These are phyloP conservation scores for Kwoniella sp. DNA, from an alignment of 768 basidiomycete species.

Conservation along the genomic window DNA sequence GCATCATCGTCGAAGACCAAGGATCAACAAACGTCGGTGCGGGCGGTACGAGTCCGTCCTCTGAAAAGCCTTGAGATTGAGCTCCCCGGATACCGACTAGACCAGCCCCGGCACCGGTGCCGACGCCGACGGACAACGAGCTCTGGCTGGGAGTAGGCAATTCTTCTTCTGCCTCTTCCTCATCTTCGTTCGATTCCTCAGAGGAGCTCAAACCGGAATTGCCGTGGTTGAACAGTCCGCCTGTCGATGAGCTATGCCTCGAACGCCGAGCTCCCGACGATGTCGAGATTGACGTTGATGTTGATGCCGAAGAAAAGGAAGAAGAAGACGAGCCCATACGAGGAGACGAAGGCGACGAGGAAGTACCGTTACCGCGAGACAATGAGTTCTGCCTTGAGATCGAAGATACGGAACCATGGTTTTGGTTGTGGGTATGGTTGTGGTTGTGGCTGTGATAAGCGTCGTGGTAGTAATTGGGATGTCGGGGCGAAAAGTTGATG, in stretches of 20 bases:
- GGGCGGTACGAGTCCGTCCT: neutral
- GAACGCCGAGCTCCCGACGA: neutral
- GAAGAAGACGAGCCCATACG: neutral
- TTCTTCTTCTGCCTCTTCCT: constrained; percentile 11
- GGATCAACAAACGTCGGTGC: constrained; percentile 20
- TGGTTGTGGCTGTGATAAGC: neutral
- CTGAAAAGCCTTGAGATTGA: neutral
- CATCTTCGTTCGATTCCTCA: constrained; percentile 19
- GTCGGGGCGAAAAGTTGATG: constrained; percentile 19
- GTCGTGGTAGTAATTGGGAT: constrained; percentile 10
- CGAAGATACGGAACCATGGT: neutral
- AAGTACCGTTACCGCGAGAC: neutral
- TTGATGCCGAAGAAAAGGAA: neutral
- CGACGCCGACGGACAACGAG: neutral
- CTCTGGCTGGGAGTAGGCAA: constrained; percentile 11
- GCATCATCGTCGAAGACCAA: constrained; percentile 4
- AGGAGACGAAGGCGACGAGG: constrained; percentile 13
- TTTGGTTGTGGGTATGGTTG: neutral
- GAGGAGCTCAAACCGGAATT: constrained; percentile 15
- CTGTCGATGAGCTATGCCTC: neutral
- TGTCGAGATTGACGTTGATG: neutral
- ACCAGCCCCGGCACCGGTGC: neutral
- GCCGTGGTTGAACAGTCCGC: neutral
- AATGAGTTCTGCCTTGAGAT: neutral
- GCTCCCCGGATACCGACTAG: neutral